Conservation (phyloP, 495 filamentous ascomycete species). For the Beverwykella pulmonaria region DNA sequence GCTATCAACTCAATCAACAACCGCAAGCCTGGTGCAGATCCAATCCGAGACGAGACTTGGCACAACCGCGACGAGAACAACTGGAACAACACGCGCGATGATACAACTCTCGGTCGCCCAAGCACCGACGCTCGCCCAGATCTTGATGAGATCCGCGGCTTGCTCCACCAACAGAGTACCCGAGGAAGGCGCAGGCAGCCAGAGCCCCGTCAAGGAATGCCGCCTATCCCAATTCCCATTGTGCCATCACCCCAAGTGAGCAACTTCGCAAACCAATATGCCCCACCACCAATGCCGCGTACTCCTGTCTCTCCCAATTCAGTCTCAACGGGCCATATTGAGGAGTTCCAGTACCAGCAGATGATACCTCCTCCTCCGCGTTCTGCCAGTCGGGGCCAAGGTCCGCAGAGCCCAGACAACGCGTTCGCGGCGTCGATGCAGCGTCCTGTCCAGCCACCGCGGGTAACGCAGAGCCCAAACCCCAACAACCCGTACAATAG, state of each 20-base stretch:
- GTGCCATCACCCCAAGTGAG: slow-evolving; percentile 12
- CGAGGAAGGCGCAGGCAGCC: slow-evolving; percentile 32
- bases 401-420: background rate
- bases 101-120: slow-evolving; percentile 38
- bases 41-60: slow-evolving; percentile 44
- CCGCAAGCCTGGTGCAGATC: slow-evolving; percentile 50
- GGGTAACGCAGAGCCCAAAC: background rate
- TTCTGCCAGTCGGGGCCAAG: background rate
- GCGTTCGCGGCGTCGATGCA: background rate
- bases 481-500: background rate
- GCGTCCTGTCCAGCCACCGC: background rate
- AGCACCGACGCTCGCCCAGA: slow-evolving; percentile 33
- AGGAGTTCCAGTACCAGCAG: slow-evolving; percentile 32
- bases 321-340: slow-evolving; percentile 19
- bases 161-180: slow-evolving; percentile 35
- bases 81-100: slow-evolving; percentile 26
- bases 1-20: slow-evolving; percentile 52
- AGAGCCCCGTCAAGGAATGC: slow-evolving; percentile 30
- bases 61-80: slow-evolving; percentile 28
- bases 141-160: slow-evolving; percentile 35
- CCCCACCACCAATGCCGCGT: slow-evolving; percentile 9
- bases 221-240: slow-evolving; percentile 30
- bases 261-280: slow-evolving; percentile 17
- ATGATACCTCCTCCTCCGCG: slow-evolving; percentile 14
- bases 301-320: slow-evolving; percentile 25